Conservation (phyloP, 805 yeast genomes). For the Metschnikowia henanensis region DNA sequence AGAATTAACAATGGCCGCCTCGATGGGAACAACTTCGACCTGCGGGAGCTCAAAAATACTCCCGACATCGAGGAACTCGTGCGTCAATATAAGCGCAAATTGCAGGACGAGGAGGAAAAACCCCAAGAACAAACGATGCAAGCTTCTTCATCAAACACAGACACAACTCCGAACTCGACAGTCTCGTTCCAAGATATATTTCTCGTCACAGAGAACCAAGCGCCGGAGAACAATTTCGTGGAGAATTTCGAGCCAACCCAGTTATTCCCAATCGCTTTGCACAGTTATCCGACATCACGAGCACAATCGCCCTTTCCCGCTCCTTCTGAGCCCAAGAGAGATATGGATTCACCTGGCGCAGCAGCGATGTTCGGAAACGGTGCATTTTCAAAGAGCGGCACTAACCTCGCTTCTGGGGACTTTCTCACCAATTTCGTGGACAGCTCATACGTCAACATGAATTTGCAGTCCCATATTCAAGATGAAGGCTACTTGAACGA, state of each 20-base stretch:
- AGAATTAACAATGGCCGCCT: slow-evolving; percentile 4
- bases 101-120: slow-evolving; percentile 7
- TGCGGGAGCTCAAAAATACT: background rate
- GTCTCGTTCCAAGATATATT: slow-evolving; percentile 53
- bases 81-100: slow-evolving; percentile 28
- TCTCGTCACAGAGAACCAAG: slow-evolving; percentile 51
- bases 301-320: slow-evolving; percentile 31
- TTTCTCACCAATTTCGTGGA: slow-evolving; percentile 39
- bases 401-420: slow-evolving; percentile 14
- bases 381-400: slow-evolving; percentile 8
- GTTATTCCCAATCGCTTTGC: slow-evolving; percentile 46
- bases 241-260: slow-evolving; percentile 59
- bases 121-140: background rate
- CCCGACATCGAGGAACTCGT: slow-evolving; percentile 36
- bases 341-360: slow-evolving; percentile 5
- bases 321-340: slow-evolving; percentile 3
- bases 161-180: slow-evolving; percentile 37
- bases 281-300: slow-evolving; percentile 37
- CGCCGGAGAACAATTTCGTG: slow-evolving; percentile 45
- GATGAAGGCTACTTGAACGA: slow-evolving; percentile 19
- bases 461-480: slow-evolving; percentile 28
- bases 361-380: slow-evolving; percentile 7
- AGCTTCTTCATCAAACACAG: slow-evolving; percentile 15
- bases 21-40: background rate
- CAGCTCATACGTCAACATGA: slow-evolving; percentile 43